Percentiles rank a stretch among this genome's conserved stretches.
phyloP scores from a whole-genome alignment of 2,329 filamentous ascomycete genomes.

The Bisporella sp. region DNA sequence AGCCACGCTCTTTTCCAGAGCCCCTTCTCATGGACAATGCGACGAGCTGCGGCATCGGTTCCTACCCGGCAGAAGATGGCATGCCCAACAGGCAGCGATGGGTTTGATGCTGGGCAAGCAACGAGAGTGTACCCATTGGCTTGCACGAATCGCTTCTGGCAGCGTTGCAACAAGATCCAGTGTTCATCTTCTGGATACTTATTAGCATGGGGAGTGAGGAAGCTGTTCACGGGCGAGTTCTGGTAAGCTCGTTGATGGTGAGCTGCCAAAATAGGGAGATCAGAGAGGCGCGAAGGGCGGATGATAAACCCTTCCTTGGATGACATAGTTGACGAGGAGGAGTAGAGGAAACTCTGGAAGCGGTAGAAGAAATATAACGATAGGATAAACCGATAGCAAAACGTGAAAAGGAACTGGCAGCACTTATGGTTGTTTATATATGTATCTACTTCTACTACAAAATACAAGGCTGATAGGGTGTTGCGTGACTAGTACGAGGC shows the following conservation, averaged over 20 bases:
- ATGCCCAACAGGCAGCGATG: conserved; percentile 10
- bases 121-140: conserved; percentile 10
- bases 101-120: conserved; percentile 8
- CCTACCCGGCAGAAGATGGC: conserved; percentile 15
- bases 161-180: conserved; percentile 5
- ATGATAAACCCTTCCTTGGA: conserved; percentile 4
- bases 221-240: conserved; percentile 6
- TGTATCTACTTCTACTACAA: too few relatives aligned
- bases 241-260: conserved; percentile 9
- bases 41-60: conserved; percentile 11
- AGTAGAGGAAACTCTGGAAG: too few relatives aligned
- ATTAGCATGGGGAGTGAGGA: conserved; percentile 8
- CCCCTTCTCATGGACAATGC: background rate
- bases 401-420: too few relatives aligned
- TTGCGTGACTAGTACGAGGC: too few relatives aligned
- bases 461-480: too few relatives aligned
- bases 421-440: too few relatives aligned
- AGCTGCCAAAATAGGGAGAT: conserved; percentile 7
- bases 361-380: too few relatives aligned
- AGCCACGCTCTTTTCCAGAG: background rate
- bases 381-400: too few relatives aligned
- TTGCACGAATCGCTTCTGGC: conserved; percentile 4
- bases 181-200: conserved; percentile 8
- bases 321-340: too few relatives aligned
- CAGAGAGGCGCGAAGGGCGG: conserved; percentile 12